These are phyloP conservation scores for Melastoma malabathricum DNA, from an alignment of 345 rosid genomes.

Conservation along the genomic window DNA sequence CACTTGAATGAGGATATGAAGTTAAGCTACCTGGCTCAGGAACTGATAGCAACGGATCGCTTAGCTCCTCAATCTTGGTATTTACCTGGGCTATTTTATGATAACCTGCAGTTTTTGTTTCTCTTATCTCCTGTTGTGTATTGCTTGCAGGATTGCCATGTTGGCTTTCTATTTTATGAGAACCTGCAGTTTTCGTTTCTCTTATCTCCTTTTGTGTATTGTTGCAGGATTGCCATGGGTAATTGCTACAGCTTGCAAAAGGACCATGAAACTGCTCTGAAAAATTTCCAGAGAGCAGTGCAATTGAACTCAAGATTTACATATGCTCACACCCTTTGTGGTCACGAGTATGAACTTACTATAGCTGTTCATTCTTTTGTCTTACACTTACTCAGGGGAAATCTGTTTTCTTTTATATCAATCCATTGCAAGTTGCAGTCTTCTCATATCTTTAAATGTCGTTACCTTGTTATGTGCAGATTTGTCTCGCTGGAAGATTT, in stretches of 20 bases:
- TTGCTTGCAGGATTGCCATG: not conserved
- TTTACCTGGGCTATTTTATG: not conserved
- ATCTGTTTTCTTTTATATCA: not conserved
- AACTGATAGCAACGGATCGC: slow-evolving; percentile 80
- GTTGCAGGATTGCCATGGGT: slow-evolving; percentile 94
- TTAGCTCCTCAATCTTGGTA: slow-evolving; percentile 98
- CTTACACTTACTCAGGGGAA: not conserved
- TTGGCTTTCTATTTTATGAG: slow-evolving; percentile 1
- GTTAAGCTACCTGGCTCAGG: slow-evolving; percentile 90
- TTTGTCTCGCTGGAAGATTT: slow-evolving; percentile 84
- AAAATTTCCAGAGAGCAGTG: slow-evolving; percentile 86
- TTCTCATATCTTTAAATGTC: not conserved
- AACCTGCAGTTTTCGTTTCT: not conserved
- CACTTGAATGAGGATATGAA: slow-evolving; percentile 99
- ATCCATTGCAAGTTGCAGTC: not conserved
- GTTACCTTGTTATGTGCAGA: slow-evolving; percentile 20
- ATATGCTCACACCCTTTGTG: slow-evolving; percentile 89
- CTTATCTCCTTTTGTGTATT: not conserved
- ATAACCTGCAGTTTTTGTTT: not conserved
- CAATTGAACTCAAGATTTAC: slow-evolving; percentile 83
- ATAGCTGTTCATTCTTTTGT: not conserved
- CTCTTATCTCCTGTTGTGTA: not conserved
- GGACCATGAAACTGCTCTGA: slow-evolving; percentile 94
- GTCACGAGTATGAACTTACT: slow-evolving; percentile 69
- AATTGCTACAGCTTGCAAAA: slow-evolving; percentile 95